A percentile compares a stretch with the other conserved stretches of the same genome.
Evolutionary conservation across 106 monocot species (phyloP).

Genomic region (Allium fistulosum): DNA sequence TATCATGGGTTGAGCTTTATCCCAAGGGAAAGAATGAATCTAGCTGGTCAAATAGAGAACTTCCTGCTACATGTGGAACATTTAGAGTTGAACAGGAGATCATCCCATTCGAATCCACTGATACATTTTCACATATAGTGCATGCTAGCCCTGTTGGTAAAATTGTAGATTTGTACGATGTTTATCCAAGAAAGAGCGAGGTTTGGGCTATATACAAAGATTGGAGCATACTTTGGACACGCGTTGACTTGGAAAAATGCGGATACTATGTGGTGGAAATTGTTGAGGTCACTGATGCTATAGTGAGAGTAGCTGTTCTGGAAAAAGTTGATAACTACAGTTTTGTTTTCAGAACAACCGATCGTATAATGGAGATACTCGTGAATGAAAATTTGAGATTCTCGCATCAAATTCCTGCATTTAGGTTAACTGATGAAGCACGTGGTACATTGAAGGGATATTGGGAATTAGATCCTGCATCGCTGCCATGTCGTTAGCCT

Average conservation of each 20-base stretch:
- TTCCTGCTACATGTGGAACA: constrained; percentile 34
- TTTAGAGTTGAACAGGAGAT: constrained; percentile 18
- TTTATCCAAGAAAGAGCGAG: constrained; percentile 35
- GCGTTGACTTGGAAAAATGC: constrained; percentile 25
- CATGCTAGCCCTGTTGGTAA: constrained; percentile 9
- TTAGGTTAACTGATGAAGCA: constrained; percentile 36
- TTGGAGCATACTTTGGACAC: constrained; percentile 34
- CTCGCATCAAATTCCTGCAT: constrained; percentile 73
- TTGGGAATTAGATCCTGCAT: constrained; percentile 15
- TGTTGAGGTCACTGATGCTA: background rate
- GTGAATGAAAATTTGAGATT: constrained; percentile 38
- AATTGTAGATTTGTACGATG: constrained; percentile 16
- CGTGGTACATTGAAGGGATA: constrained; percentile 25
- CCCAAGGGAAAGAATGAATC: constrained; percentile 23
- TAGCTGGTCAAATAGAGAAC: constrained; percentile 3
- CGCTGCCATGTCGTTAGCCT: background rate
- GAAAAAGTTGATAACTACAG: constrained; percentile 35
- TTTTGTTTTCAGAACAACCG: constrained; percentile 34
- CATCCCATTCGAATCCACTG: constrained; percentile 2
- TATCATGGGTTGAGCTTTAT: constrained; percentile 55
- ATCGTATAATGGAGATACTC: constrained; percentile 7
- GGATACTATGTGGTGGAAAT: constrained; percentile 74
- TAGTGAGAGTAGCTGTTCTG: constrained; percentile 18
- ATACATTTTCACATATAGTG: constrained; percentile 44
- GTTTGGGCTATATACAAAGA: constrained; percentile 59